Conservation (phyloP, 495 filamentous ascomycete genomes). For the Clohesyomyces aquaticus region DNA sequence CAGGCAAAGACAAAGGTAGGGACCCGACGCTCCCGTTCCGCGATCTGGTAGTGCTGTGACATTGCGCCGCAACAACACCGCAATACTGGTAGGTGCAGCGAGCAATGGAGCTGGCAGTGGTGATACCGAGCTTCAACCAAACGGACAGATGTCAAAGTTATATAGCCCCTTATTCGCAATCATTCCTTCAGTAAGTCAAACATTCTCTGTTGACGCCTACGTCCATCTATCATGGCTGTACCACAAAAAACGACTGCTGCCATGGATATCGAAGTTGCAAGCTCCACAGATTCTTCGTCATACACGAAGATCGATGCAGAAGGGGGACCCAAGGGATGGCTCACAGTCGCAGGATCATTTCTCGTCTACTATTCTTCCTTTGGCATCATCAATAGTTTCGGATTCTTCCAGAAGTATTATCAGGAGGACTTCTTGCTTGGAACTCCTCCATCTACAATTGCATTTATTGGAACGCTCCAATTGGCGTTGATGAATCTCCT, state of each 20-base stretch:
- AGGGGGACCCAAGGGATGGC: constrained; percentile 1
- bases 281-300: background rate
- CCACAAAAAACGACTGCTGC: background rate
- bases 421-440: background rate
- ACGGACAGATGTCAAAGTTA: background rate
- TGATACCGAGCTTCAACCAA: background rate
- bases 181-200: background rate
- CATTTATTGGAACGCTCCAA: constrained; percentile 16
- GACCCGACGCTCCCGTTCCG: background rate
- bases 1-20: background rate
- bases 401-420: constrained; percentile 17
- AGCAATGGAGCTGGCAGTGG: background rate
- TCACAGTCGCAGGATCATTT: constrained; percentile 10
- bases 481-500: constrained; percentile 11
- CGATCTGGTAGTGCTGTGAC: background rate
- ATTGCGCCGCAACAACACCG: background rate
- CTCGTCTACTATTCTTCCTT: constrained; percentile 12
- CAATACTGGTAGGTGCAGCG: background rate
- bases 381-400: constrained; percentile 21
- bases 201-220: background rate
- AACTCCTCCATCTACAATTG: background rate
- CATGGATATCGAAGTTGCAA: background rate
- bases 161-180: background rate
- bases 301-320: background rate
- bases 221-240: background rate